Evolutionary conservation across 169 alveolate species (phyloP).

Genomic region (Prorocentrum cordatum): DNA sequence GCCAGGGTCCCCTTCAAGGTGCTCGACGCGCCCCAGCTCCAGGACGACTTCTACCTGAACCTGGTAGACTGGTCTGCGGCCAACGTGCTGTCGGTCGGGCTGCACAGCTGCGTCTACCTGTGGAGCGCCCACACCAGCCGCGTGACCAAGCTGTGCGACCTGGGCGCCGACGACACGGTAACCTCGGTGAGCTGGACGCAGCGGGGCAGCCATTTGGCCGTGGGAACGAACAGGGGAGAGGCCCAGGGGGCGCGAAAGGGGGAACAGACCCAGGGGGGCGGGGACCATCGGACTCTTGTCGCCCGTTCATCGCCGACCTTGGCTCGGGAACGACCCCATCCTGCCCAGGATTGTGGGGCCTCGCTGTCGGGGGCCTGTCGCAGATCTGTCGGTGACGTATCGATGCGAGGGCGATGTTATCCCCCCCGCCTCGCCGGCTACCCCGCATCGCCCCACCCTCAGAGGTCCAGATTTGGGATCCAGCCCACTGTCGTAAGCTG

Average conservation of each 20-base stretch:
- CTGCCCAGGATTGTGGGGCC: not conserved
- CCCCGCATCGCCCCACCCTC: no score
- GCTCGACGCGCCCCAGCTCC: slow-evolving; percentile 81
- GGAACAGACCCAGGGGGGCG: not conserved
- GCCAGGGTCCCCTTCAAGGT: slow-evolving; percentile 59
- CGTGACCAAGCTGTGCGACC: slow-evolving; percentile 84
- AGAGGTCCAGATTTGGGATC: slow-evolving; percentile 72
- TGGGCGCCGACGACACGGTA: slow-evolving; percentile 79
- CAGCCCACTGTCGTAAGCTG: slow-evolving; percentile 68
- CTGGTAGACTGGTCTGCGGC: slow-evolving; percentile 74
- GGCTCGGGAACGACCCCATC: not conserved
- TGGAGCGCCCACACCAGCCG: slow-evolving; percentile 84
- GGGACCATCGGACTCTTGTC: no score
- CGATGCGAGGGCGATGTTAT: not conserved
- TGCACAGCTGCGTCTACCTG: slow-evolving; percentile 83
- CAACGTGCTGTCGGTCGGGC: slow-evolving; percentile 83
- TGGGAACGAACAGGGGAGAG: slow-evolving; percentile 84
- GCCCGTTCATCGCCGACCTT: no score
- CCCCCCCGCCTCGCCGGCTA: not conserved
- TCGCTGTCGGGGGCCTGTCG: not conserved
- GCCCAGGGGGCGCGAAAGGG: slow-evolving; percentile 64
- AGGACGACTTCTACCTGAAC: slow-evolving; percentile 69
- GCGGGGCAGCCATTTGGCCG: slow-evolving; percentile 82
- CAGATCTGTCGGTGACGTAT: not conserved
- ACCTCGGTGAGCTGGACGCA: slow-evolving; percentile 86